These are phyloP conservation scores for Venturia nashicola DNA, from an alignment of 2,329 filamentous ascomycete genomes.

Conservation along the genomic window DNA sequence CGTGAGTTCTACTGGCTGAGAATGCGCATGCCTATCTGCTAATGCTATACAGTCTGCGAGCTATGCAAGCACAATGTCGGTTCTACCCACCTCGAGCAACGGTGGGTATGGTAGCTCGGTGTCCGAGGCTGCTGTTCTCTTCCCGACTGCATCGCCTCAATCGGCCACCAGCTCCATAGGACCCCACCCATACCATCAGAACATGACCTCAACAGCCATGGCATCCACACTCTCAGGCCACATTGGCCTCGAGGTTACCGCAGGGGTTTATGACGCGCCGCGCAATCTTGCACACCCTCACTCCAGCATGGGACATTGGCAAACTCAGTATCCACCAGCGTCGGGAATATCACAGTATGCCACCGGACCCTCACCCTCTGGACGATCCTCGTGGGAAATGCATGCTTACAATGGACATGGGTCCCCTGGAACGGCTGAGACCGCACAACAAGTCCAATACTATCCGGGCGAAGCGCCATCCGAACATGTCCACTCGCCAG, in stretches of 20 bases:
- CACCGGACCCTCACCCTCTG: slow-evolving; percentile 4
- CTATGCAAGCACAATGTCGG: slow-evolving; percentile 14
- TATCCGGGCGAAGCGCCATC: not conserved
- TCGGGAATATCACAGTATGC: slow-evolving; percentile 3
- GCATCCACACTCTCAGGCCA: slow-evolving; percentile 26
- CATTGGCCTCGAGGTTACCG: slow-evolving; percentile 3
- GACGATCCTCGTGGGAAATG: slow-evolving; percentile 9
- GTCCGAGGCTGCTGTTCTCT: slow-evolving; percentile 34
- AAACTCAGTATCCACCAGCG: slow-evolving; percentile 4
- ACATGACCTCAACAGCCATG: slow-evolving; percentile 30
- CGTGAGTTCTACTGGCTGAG: slow-evolving; percentile 30
- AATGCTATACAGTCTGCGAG: slow-evolving; percentile 9
- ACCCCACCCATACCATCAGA: slow-evolving; percentile 30
- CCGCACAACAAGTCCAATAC: slow-evolving; percentile 6
- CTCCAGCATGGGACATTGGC: slow-evolving; percentile 7
- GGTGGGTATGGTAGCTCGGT: slow-evolving; percentile 18
- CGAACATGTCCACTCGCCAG: slow-evolving; percentile 2
- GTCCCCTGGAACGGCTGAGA: not conserved
- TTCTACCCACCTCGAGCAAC: slow-evolving; percentile 2
- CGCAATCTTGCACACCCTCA: not conserved
- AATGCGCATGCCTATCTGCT: not conserved
- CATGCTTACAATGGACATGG: slow-evolving; percentile 2
- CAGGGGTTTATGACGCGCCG: slow-evolving; percentile 1
- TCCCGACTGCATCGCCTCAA: slow-evolving; percentile 35
- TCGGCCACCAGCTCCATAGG: slow-evolving; percentile 33